These are phyloP conservation scores for Debaryomyces psychrophilus DNA, from an alignment of 1,139 yeast genomes.

Conservation along the genomic window DNA sequence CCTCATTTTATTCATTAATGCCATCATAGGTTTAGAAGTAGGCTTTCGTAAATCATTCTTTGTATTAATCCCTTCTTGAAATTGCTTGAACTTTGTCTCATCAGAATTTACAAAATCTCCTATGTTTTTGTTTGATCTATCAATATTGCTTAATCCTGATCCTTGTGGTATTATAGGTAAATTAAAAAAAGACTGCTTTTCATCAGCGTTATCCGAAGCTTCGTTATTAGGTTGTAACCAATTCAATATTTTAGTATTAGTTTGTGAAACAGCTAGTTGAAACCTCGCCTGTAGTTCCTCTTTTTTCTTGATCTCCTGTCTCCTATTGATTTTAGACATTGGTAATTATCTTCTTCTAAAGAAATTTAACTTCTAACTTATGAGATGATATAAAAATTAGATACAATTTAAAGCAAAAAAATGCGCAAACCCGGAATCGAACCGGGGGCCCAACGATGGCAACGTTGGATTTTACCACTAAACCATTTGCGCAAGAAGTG, in stretches of 20 bases:
- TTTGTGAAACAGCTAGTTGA: conserved; percentile 45
- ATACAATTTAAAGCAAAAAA: conserved; percentile 11
- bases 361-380: neutral
- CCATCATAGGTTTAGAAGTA: conserved; percentile 41
- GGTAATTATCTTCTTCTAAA: neutral
- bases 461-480: conserved; percentile 18
- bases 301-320: conserved; percentile 50
- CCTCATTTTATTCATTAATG: conserved; percentile 51
- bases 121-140: conserved; percentile 19
- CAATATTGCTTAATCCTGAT: conserved; percentile 19
- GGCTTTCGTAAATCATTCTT: conserved; percentile 12
- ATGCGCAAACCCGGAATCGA: conserved; percentile 22
- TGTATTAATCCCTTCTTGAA: conserved; percentile 2
- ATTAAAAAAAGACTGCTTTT: conserved; percentile 29
- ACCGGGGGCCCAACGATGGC: conserved; percentile 24
- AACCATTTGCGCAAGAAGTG: conserved; percentile 11
- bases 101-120: conserved; percentile 37
- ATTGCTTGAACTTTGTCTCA: conserved; percentile 9
- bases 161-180: conserved; percentile 54
- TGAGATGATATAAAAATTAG: neutral
- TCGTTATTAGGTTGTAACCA: conserved; percentile 40
- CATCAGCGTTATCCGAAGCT: neutral
- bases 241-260: conserved; percentile 37
- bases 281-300: conserved; percentile 53
- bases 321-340: conserved; percentile 34